These are phyloP conservation scores for Epichloe hybrida DNA, from an alignment of 2,329 filamentous ascomycete genomes.

Conservation along the genomic window DNA sequence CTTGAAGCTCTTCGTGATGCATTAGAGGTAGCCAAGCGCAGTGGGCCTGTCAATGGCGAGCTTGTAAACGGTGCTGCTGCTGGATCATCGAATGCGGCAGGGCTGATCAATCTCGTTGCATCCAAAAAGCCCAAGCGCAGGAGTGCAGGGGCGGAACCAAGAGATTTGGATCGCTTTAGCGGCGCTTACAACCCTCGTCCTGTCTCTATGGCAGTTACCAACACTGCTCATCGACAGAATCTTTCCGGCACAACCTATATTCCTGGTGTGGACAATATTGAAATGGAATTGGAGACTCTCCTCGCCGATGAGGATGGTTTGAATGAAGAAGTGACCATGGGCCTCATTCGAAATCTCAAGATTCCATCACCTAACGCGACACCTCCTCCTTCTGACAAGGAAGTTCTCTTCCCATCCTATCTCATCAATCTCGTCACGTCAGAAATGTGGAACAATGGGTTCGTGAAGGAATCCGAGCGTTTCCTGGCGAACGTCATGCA, in stretches of 20 bases:
- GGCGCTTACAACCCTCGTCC: conserved; percentile 86
- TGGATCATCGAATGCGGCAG: conserved; percentile 45
- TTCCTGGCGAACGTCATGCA: conserved; percentile 99
- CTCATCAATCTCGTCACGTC: conserved; percentile 98
- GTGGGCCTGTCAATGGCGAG: conserved; percentile 58
- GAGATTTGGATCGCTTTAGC: conserved; percentile 81
- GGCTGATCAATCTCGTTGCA: conserved; percentile 90
- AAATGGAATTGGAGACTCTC: conserved; percentile 85
- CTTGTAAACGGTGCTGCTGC: conserved; percentile 23
- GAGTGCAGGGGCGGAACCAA: conserved; percentile 76
- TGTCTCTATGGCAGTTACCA: conserved; percentile 82
- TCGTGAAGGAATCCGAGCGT: conserved; percentile 96
- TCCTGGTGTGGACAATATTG: conserved; percentile 75
- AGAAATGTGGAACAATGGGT: conserved; percentile 99
- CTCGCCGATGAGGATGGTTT: conserved; percentile 90
- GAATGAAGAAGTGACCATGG: conserved; percentile 94
- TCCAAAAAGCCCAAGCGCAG: conserved; percentile 95
- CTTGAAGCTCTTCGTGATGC: conserved; percentile 84
- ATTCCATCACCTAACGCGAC: conserved; percentile 80
- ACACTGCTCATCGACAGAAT: conserved; percentile 53
- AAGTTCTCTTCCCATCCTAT: conserved; percentile 96
- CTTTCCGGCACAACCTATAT: conserved; percentile 65
- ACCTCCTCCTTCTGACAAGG: conserved; percentile 90
- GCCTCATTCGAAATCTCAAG: conserved; percentile 90
- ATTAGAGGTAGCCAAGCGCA: conserved; percentile 72